A percentile compares a stretch with the other conserved stretches of the same genome.
These are phyloP conservation scores for Spiromastix sp. DNA, from an alignment of 2,329 filamentous ascomycete species.

Conservation along the genomic window DNA sequence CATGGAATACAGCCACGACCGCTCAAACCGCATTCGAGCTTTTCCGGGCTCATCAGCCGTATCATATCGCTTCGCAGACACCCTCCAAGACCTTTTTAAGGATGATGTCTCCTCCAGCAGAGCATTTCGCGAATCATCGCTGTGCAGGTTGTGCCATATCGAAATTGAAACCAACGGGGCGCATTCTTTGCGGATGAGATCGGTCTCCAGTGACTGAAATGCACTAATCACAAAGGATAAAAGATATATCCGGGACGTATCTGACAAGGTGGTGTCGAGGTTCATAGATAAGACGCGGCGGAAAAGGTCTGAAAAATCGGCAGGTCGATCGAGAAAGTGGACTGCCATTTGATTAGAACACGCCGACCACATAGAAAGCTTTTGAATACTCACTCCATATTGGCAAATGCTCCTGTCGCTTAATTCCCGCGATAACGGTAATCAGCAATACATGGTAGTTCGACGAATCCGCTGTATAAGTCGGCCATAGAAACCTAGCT, in stretches of 20 bases:
- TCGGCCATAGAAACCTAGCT: slow-evolving; percentile 84
- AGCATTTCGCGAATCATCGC: slow-evolving; percentile 61
- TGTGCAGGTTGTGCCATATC: slow-evolving; percentile 88
- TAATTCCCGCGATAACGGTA: slow-evolving; percentile 75
- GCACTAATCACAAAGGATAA: slow-evolving; percentile 81
- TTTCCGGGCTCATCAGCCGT: slow-evolving; percentile 71
- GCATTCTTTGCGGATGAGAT: slow-evolving; percentile 87
- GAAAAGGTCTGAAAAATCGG: slow-evolving; percentile 82
- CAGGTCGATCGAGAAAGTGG: slow-evolving; percentile 64
- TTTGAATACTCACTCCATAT: slow-evolving; percentile 59
- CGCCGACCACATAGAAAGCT: neutral
- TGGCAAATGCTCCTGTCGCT: slow-evolving; percentile 74
- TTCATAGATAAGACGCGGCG: slow-evolving; percentile 81
- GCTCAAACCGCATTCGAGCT: slow-evolving; percentile 74
- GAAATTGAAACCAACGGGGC: slow-evolving; percentile 89
- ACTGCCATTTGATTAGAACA: slow-evolving; percentile 32
- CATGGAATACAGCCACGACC: slow-evolving; percentile 84
- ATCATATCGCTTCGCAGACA: slow-evolving; percentile 75
- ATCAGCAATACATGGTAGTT: slow-evolving; percentile 87
- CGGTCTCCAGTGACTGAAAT: slow-evolving; percentile 87
- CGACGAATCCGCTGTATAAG: slow-evolving; percentile 76
- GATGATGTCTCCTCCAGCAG: slow-evolving; percentile 63
- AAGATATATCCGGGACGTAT: slow-evolving; percentile 66
- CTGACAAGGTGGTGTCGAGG: slow-evolving; percentile 57
- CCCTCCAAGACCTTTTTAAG: slow-evolving; percentile 82